Base-by-base conservation (phyloP, 495 filamentous ascomycete species). In the Copromyces sp. region DNA sequence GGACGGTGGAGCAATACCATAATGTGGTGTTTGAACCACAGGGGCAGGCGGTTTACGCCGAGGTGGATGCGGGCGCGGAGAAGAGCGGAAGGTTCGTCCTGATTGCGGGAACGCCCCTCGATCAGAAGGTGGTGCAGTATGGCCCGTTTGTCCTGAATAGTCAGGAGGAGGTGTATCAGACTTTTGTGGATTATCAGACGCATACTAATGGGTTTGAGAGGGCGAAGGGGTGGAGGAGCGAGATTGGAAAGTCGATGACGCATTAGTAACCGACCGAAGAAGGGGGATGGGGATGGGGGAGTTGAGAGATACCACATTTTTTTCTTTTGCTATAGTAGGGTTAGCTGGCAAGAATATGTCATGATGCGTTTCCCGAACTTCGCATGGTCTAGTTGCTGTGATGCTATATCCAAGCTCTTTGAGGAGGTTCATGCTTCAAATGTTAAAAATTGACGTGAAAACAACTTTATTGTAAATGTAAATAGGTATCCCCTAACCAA, bases 71-170 rank as follows among this genome's bases (percentile, higher is more conserved):
- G 42, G 88, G 84, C 73, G 93, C 91, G 4, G 89, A 90, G 74
- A 84, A 87, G 73, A 87, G 88, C 69, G 85, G 87, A 1, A 85
- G 90, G 40, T 92, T 97, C 77, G 86, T 98, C 5, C 83, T 98
- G 45, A 85, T 97, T 42, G 93, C 94, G 0, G 95, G 95, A 2
- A 87, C 93, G 77, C 92, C 94, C 17, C 86, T 98, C 16, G 90
- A 98, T 78, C 95, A 99, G 81, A 90, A 92, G 70, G 91, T 99
- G 29, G 92, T 98, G 37, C 95, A 99, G 86, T 97, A 99, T 80
- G 95, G 95, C 0, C 95, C 95, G 3, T 99, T 99, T 80, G 95
- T 99, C 16, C 77, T 97, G 73, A 97, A 86, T 42, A 87, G 87
- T 12, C 86, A 93, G 77, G 93, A 97, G 76, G 89, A 95, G 79